Evolutionary conservation across 2,329 filamentous ascomycete species (phyloP).

Genomic region (Talaromyces sp.): DNA sequence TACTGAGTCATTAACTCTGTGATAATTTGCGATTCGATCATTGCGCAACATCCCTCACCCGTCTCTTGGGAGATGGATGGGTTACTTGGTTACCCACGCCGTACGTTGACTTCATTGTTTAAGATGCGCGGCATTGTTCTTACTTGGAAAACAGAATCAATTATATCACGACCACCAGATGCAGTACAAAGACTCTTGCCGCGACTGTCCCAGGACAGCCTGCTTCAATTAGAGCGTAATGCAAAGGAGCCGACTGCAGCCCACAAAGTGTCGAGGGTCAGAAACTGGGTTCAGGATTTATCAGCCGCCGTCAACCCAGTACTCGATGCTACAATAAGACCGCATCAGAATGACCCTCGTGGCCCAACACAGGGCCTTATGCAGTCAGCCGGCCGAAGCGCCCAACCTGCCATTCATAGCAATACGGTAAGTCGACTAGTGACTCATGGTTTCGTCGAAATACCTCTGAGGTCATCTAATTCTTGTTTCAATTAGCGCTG

Average conservation of each 20-base stretch:
- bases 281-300: conserved; percentile 2
- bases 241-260: neutral
- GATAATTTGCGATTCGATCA: neutral
- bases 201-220: conserved; percentile 4
- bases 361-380: neutral
- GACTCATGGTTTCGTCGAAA: neutral
- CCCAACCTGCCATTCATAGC: neutral
- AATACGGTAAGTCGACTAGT: neutral
- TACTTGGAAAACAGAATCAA: neutral
- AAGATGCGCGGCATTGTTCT: neutral
- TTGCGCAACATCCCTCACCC: neutral
- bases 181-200: neutral
- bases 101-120: neutral
- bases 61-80: neutral
- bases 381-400: neutral
- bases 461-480: neutral
- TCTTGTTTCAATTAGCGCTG: neutral
- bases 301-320: neutral
- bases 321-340: neutral
- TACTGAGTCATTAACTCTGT: neutral
- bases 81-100: conserved; percentile 1
- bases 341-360: neutral
- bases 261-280: neutral
- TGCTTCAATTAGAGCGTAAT: conserved; percentile 10
- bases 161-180: conserved; percentile 4